phyloP scores from a whole-genome alignment of 2,329 filamentous ascomycete species.

The Fusarium sp. region DNA sequence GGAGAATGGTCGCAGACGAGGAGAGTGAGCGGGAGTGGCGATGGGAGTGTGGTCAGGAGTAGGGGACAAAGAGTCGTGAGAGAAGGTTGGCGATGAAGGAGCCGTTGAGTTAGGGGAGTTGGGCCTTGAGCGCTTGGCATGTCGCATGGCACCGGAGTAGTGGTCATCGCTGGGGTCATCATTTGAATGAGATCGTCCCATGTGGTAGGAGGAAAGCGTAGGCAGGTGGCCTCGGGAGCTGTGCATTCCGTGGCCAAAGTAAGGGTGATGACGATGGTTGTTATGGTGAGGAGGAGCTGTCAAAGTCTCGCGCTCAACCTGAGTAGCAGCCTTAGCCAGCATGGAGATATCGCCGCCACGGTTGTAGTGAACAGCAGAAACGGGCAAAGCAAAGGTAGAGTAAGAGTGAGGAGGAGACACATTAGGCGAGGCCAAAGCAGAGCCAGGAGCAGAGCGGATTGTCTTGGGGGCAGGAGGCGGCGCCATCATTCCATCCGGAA shows the following conservation, averaged over 20 bases:
- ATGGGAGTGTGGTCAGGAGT: conserved; percentile 99
- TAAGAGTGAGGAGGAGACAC: conserved; percentile 95
- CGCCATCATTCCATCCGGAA: conserved; percentile 78
- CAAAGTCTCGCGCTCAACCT: conserved; percentile 70
- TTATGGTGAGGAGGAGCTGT: conserved; percentile 57
- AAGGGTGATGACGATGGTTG: conserved; percentile 65
- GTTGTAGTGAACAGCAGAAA: conserved; percentile 63
- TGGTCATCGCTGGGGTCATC: conserved; percentile 83
- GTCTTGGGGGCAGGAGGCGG: conserved; percentile 81
- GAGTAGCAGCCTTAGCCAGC: conserved; percentile 70
- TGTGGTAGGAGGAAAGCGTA: conserved; percentile 88
- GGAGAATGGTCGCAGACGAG: conserved; percentile 84
- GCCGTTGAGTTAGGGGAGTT: conserved; percentile 96
- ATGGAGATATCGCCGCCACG: conserved; percentile 68
- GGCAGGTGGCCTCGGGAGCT: conserved; percentile 74
- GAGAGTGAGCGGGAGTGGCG: conserved; percentile 94
- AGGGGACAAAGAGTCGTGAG: conserved; percentile 93
- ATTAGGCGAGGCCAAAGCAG: conserved; percentile 90
- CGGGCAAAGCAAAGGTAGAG: conserved; percentile 73
- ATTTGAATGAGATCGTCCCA: conserved; percentile 89
- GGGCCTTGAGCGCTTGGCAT: conserved; percentile 88
- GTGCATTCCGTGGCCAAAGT: conserved; percentile 63
- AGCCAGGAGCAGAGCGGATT: conserved; percentile 88
- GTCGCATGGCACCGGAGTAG: conserved; percentile 75
- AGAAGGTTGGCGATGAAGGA: conserved; percentile 95